Evolutionary conservation across 768 basidiomycete species (phyloP), one percentile per base, ranked within the genome.

Genomic region (Phlebiopsis gigantea): DNA sequence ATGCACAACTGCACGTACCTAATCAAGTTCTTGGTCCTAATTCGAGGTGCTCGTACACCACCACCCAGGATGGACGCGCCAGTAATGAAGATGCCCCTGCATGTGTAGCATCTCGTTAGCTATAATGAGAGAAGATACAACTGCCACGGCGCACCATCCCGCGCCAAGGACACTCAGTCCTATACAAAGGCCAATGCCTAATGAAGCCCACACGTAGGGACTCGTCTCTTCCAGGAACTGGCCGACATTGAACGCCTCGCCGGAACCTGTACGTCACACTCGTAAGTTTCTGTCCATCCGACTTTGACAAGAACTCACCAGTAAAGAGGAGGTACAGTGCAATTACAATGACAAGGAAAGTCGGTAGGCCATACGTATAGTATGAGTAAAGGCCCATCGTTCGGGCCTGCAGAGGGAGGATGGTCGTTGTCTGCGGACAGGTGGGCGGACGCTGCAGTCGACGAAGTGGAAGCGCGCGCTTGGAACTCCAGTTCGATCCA

Each of bases 11-110:
- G 26, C 14, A 53, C 80, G 52, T 49, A 93, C 94, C 92, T 94
- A 65, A 99, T 97, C 71, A 98, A 71, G 70, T 99, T 99, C 82
- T 99, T 98, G 19, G 96, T 98, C 48, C 87, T 82, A 54, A 99
- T 98, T 62, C 96, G 80, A 10, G 96, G 96, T 46, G 93, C 81
- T 43, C 94, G 79, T 9, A 98, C 93, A 66, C 95, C 95, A 68
- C 94, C 97, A 45, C 96, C 96, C 28, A 99, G 79, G 63, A 99
- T 94, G 28, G 93, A 96, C n/a, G 95, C 75, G 54, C 97, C 97
- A 0, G 97, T 98, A 55, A 98, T 75, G 77, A 96, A 93, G 69
- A 99, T 98, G 50, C 96, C 96, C 96, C 96, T 98, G 57, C 14
- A 31, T 2, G n/a, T 5, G 12, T 28, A 47, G 29, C 49, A 8